Conservation (phyloP, 371 early-diverging fungal genomes). For the Mucor irregularis region DNA sequence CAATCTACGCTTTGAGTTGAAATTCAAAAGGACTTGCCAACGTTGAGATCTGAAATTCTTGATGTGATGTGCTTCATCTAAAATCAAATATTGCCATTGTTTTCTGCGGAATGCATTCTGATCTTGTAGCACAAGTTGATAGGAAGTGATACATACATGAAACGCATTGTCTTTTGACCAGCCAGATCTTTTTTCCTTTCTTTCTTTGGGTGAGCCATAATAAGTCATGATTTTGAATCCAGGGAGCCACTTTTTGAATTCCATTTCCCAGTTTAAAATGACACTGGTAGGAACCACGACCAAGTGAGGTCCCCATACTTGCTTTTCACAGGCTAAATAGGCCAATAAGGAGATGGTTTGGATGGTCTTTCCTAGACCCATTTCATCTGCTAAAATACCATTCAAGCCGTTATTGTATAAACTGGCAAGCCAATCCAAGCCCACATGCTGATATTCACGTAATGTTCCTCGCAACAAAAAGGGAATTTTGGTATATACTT, state of each 20-base stretch:
- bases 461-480: conserved; percentile 66
- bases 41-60: conserved; percentile 94
- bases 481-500: conserved; percentile 56
- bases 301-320: conserved; percentile 85
- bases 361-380: conserved; percentile 97
- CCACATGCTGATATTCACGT: conserved; percentile 79
- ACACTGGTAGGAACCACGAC: conserved; percentile 93
- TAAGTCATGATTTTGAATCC: conserved; percentile 85
- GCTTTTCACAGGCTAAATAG: conserved; percentile 70
- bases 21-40: conserved; percentile 89
- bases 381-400: conserved; percentile 99
- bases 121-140: conserved; percentile 83
- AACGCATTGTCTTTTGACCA: conserved; percentile 84
- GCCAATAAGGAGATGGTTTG: conserved; percentile 93
- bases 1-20: conserved; percentile 78
- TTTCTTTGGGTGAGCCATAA: conserved; percentile 78
- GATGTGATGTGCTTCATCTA: conserved; percentile 97
- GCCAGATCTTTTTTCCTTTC: conserved; percentile 75
- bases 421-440: conserved; percentile 82
- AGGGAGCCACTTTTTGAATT: conserved; percentile 91
- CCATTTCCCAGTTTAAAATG: conserved; percentile 94
- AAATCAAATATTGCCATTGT: conserved; percentile 84
- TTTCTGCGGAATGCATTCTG: conserved; percentile 78
- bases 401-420: conserved; percentile 92
- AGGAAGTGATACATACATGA: conserved; percentile 89